Conservation (phyloP, 225 moss, liverwort and hornwort genomes). For the Anthoceros angustus region DNA sequence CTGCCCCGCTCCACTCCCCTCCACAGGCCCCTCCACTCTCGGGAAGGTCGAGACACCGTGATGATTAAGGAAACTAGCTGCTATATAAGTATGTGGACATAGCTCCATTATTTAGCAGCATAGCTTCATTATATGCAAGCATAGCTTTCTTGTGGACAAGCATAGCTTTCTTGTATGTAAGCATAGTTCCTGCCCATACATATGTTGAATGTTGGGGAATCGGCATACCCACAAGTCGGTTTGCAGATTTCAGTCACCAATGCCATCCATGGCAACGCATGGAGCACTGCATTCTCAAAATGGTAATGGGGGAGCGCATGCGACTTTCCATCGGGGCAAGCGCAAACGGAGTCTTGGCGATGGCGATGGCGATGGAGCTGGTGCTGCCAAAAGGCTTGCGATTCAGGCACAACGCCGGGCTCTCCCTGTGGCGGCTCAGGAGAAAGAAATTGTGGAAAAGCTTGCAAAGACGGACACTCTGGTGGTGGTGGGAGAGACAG, state of each 20-base stretch:
- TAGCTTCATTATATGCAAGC: no score
- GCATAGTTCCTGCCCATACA: no score
- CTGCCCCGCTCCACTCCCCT: not conserved
- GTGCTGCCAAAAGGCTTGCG: not conserved
- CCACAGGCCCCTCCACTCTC: no score
- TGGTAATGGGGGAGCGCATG: constrained; percentile 11
- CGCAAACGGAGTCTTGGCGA: constrained; percentile 9
- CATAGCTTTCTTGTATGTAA: no score
- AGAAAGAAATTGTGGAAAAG: constrained; percentile 40
- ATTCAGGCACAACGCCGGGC: not conserved
- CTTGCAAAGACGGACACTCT: constrained; percentile 66
- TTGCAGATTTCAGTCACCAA: constrained; percentile 5
- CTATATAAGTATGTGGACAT: no score
- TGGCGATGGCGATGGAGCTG: constrained; percentile 18
- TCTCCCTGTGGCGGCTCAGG: constrained; percentile 38
- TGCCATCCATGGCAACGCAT: constrained; percentile 49
- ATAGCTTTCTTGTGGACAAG: no score
- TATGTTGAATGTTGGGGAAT: no score
- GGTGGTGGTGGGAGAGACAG: constrained; percentile 85
- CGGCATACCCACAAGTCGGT: no score
- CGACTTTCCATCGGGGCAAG: constrained; percentile 11
- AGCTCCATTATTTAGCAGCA: no score
- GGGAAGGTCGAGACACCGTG: no score
- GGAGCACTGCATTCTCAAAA: constrained; percentile 14
- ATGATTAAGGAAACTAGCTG: no score